Evolutionary conservation across 2,329 filamentous ascomycete species (phyloP), one percentile per base, ranked within the genome.

Genomic region (Penicillium sp.): DNA sequence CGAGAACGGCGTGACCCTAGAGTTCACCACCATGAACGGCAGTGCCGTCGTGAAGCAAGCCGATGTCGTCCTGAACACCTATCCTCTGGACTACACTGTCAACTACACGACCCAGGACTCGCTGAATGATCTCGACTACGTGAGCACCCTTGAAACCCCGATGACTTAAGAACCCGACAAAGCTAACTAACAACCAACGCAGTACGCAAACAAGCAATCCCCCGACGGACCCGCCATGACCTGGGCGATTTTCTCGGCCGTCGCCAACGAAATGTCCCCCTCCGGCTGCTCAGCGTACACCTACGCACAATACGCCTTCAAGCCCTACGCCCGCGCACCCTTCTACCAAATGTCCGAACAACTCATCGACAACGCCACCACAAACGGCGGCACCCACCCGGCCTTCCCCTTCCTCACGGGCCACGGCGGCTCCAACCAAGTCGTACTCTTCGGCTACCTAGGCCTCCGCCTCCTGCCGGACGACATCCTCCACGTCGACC

Each of bases 281-380:
- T 88, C 86, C 2, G 88, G 88, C 2, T 90, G 88, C 71, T 85
- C 87, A 1, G 83, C 85, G 4, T 90, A 86, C 69, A 90, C 88
- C 0, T 90, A 90, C 69, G 82, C 85, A 6, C 79, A 89, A 17
- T 86, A 87, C 62, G 84, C 85, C 0, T 85, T 83, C 34, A 78
- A 85, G 31, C 88, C 88, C 0, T 91, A 91, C 66, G 77, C 83
- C 0, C 81, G 88, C 15, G 85, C 82, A 0, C 88, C 88, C 0
- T 90, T 86, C 81, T 90, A 85, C 73, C 87, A 90, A 64, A 87
- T 89, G 72, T 90, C 87, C 0, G 88, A 91, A 67, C 88, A 91
- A 70, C 77, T 88, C 49, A 72, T 85, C 20, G 88, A 91, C 67
- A 80, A 88, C 62, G 82, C 80, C 58, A 76, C 76, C 15, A 71